phyloP scores from a whole-genome alignment of 2,329 filamentous ascomycete species.

The Chaetomium sp. region DNA sequence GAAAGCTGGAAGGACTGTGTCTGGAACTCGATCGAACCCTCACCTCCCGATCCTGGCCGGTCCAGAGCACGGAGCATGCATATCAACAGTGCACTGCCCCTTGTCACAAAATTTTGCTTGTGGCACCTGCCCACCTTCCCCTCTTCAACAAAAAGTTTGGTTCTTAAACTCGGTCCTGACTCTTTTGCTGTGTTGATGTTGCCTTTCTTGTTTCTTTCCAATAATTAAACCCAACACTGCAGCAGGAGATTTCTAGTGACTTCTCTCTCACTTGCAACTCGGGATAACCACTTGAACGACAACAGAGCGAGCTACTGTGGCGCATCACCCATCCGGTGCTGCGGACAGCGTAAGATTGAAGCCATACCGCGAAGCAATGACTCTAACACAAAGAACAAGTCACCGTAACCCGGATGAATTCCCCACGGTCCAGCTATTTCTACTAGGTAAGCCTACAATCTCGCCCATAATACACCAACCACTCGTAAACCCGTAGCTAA shows the following conservation, averaged over 20 bases:
- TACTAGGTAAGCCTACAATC: slow-evolving; percentile 66
- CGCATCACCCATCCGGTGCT: slow-evolving; percentile 15
- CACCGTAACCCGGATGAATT: slow-evolving; percentile 71
- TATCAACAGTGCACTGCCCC: slow-evolving; percentile 20
- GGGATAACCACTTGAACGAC: background rate
- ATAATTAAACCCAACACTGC: background rate
- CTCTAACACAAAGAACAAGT: slow-evolving; percentile 53
- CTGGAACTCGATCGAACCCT: slow-evolving; percentile 15
- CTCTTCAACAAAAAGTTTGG: background rate
- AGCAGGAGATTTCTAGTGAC: background rate
- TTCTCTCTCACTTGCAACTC: background rate
- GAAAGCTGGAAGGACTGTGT: background rate
- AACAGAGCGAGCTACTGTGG: slow-evolving; percentile 10
- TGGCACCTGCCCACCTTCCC: slow-evolving; percentile 4
- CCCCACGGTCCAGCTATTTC: slow-evolving; percentile 77
- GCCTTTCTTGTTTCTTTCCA: background rate
- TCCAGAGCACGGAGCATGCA: slow-evolving; percentile 7
- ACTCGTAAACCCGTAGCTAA: background rate
- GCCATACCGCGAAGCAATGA: slow-evolving; percentile 48
- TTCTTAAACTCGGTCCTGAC: background rate
- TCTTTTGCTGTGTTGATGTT: background rate
- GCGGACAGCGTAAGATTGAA: slow-evolving; percentile 22
- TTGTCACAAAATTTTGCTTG: slow-evolving; percentile 17
- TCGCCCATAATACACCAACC: background rate
- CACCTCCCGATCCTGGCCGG: slow-evolving; percentile 7